Conservation (phyloP, 148 eudicot genomes). For the Spergularia bocconei region DNA sequence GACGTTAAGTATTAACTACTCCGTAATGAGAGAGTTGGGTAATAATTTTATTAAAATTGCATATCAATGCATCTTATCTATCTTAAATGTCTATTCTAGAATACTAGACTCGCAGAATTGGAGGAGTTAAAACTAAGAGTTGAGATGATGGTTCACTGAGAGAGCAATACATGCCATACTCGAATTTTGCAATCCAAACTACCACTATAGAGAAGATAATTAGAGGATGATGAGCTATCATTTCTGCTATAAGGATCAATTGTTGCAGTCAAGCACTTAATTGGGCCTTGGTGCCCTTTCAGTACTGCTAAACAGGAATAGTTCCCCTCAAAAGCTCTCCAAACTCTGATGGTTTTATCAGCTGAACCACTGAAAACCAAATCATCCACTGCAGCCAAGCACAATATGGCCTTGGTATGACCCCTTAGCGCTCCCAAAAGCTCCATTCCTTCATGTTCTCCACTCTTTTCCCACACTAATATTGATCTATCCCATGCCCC, state of each 20-base stretch:
- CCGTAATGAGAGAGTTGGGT: background rate
- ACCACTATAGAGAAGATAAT: conserved; percentile 65
- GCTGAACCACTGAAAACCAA: conserved; percentile 79
- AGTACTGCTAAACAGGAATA: conserved; percentile 67
- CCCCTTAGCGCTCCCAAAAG: conserved; percentile 55
- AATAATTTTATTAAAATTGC: background rate
- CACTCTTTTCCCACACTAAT: conserved; percentile 63
- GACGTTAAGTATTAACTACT: background rate
- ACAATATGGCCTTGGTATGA: conserved; percentile 67
- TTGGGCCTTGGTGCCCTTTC: conserved; percentile 76
- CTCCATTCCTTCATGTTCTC: conserved; percentile 35
- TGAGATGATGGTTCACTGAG: conserved; percentile 25
- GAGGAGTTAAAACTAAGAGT: background rate
- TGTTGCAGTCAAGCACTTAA: conserved; percentile 64
- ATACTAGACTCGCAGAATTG: conserved; percentile 7
- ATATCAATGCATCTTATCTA: conserved; percentile 7
- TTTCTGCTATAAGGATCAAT: conserved; percentile 30
- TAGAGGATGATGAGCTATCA: conserved; percentile 35
- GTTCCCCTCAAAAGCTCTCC: conserved; percentile 48
- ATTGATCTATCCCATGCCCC: conserved; percentile 70
- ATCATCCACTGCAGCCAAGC: conserved; percentile 46
- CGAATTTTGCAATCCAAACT: conserved; percentile 79
- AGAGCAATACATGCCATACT: conserved; percentile 70
- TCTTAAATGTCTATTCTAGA: conserved; percentile 6
- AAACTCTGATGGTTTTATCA: conserved; percentile 74